Evolutionary conservation across 2,329 filamentous ascomycete species (phyloP).

Genomic region (Taxawa tesnikishii): DNA sequence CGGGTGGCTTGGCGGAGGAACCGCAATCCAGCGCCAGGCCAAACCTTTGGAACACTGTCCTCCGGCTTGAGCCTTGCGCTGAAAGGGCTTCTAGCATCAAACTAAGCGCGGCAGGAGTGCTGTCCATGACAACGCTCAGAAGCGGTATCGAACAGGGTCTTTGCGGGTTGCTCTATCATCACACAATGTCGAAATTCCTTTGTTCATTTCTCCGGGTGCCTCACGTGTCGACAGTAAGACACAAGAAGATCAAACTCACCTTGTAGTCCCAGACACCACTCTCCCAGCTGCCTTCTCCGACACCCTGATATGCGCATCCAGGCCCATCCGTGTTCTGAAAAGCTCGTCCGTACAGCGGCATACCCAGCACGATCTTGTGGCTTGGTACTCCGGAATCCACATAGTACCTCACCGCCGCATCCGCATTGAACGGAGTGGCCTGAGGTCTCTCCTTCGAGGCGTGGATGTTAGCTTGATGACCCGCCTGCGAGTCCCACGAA

Average conservation of each 20-base stretch:
- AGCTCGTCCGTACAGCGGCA: constrained; percentile 83
- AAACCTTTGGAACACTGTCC: too few relatives aligned
- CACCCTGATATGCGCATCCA: constrained; percentile 56
- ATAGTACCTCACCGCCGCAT: constrained; percentile 61
- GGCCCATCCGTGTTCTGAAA: constrained; percentile 69
- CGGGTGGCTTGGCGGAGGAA: neutral
- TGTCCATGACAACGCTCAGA: too few relatives aligned
- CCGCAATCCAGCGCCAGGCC: neutral
- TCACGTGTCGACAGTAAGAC: too few relatives aligned
- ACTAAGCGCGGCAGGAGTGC: too few relatives aligned
- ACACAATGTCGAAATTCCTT: too few relatives aligned
- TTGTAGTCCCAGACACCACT: constrained; percentile 79
- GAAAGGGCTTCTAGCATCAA: neutral
- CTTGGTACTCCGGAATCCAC: constrained; percentile 45
- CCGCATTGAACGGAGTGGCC: constrained; percentile 68
- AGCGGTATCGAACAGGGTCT: too few relatives aligned
- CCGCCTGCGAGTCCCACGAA: constrained; percentile 60
- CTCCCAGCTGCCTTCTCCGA: constrained; percentile 67
- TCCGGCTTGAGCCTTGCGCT: neutral
- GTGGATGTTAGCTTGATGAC: constrained; percentile 73
- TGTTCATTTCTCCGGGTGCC: too few relatives aligned
- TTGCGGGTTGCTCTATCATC: constrained; percentile 10
- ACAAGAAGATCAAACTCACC: constrained; percentile 12
- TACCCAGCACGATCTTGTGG: constrained; percentile 72
- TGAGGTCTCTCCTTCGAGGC: constrained; percentile 43